Evolutionary conservation across 768 basidiomycete genomes (phyloP).

Genomic region (Lentinula lateritia): DNA sequence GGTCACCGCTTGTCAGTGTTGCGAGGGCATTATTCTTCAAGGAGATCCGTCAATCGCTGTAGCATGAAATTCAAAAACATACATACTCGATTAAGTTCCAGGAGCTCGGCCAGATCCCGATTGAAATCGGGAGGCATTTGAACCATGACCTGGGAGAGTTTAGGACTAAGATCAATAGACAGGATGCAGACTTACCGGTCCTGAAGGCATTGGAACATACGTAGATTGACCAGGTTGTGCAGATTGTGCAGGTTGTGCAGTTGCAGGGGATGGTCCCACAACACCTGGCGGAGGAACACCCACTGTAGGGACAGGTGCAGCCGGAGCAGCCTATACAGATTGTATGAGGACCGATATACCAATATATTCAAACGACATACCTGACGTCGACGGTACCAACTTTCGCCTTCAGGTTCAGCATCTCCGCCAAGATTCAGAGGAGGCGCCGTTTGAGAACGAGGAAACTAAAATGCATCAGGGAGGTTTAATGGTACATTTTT

Average conservation of each 20-base stretch:
- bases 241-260: conserved; percentile 4
- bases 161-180: not conserved
- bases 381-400: not conserved
- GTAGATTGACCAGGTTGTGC: conserved; percentile 23
- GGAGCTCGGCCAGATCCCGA: conserved; percentile 33
- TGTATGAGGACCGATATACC: not conserved
- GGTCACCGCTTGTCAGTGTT: conserved; percentile 69
- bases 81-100: conserved; percentile 62
- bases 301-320: conserved; percentile 5
- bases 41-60: conserved; percentile 7
- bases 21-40: conserved; percentile 69
- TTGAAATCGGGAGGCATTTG: conserved; percentile 61
- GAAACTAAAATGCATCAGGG: not conserved
- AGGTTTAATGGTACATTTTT: not conserved
- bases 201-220: conserved; percentile 43
- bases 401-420: not conserved
- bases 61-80: not conserved
- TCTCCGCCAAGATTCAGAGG: conserved; percentile 1
- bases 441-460: conserved; percentile 4
- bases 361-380: not conserved
- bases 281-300: conserved; percentile 22
- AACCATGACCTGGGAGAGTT: conserved; percentile 43
- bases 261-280: conserved; percentile 17
- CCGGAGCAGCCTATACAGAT: not conserved
- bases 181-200: conserved; percentile 39